Evolutionary conservation across 768 basidiomycete species (phyloP), one percentile per base, ranked within the genome.

Genomic region (Amanita rimosa): DNA sequence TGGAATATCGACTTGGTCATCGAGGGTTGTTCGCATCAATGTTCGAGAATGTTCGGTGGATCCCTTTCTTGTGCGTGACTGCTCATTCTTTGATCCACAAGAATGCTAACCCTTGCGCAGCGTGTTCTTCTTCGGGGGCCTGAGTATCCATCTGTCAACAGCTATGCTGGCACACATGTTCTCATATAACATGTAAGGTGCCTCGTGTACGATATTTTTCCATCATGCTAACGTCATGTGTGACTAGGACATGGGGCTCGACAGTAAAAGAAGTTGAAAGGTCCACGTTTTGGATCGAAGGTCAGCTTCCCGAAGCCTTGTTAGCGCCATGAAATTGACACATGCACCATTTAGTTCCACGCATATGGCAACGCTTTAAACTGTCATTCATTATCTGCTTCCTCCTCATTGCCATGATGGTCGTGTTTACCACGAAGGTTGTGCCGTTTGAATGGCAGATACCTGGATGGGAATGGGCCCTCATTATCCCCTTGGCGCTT

Each of bases 241-340:
- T 46, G 21, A 22, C 31, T 43, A 75, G 72, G 74, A 74, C 73
- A 29, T 76, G 74, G 74, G 74, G 74, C 24, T 74, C 74, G 24
- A 76, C 74, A 1, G 73, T 67, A 56, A 92, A 94, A 64, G 87
- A 89, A 65, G 87, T 93, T 45, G 84, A 91, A 59, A 74, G 78
- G 24, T 87, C 85, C 1, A 89, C 90, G 50, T 91, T 94, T 71
- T 91, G 86, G 78, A 79, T 88, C 54, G 90, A 94, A 67, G 67
- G 69, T 64, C 45, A 49, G 55, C 51, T 37, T 16, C 49, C 51
- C 27, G 40, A 40, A 40, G 10, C 29, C 13, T 34, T 14, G 13
- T 36, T 13, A 22, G 14, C 26, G 10, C 10, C 24, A 38, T 38
- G 24, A 40, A 44, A 35, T 45, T 40, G 27, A 48, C 39, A 6